Evolutionary conservation across 345 rosid species (phyloP), one percentile per base, ranked within the genome.

Genomic region (Eucalyptus cladocalyx): DNA sequence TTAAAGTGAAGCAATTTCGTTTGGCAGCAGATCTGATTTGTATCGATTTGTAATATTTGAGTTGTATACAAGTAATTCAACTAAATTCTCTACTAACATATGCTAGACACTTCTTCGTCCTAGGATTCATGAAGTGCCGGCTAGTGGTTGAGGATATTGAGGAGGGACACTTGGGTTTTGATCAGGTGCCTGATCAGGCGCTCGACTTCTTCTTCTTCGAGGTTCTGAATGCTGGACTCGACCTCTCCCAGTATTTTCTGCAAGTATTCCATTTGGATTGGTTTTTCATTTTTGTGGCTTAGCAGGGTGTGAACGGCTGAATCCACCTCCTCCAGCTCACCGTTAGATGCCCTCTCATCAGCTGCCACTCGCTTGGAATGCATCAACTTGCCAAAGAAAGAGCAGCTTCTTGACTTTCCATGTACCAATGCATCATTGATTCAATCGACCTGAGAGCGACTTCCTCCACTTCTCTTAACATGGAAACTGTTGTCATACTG

Each of bases 121-220:
- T 37, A 72, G 81, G 43, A 48, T 18, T 34, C 67, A 60, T 28
- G 34, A 51, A 56, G 49, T 56, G 49, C 81, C 5, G 32, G 49
- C 87, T 88, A 89, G 40, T 91, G 53, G 76, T 56, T 76, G 85
- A 93, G 87, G 86, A 91, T 93, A 91, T 94, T 94, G 53, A 94
- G 95, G 87, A 92, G 60, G 34, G 93, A 92, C 49, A 90, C 93
- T 88, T 92, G 90, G 43, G 92, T 87, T 90, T 93, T 93, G 89
- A 92, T 95, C 89, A 93, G 40, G 42, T 90, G 88, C 83, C 94
- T 91, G 18, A 88, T 89, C 88, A 94, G 91, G 89, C 86, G 67
- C 50, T 95, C 92, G 15, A 92, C 87, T 69, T 92, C 96, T 60
- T 90, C 96, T 60, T 90, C 92, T 92, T 93, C 94, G 43, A 95